Evolutionary conservation across 176 grass and related monocot genomes (phyloP).

Genomic region (barley (Hordeum vulgare)): DNA sequence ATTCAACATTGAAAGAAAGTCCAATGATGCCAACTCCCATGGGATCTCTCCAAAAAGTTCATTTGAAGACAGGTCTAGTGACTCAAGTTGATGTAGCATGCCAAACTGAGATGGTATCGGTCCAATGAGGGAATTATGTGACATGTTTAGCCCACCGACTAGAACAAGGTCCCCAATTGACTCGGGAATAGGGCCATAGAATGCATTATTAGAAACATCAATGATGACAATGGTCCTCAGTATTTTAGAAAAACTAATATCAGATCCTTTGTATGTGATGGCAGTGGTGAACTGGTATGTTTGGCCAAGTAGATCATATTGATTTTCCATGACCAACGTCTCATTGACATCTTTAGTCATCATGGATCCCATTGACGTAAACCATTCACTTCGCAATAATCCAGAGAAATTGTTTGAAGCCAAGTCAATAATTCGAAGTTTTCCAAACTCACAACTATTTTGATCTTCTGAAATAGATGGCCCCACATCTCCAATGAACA

Average conservation of each 20-base stretch:
- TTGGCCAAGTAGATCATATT: neutral
- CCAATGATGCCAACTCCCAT: neutral
- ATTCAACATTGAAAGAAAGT: neutral
- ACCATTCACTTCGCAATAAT: constrained; percentile 3
- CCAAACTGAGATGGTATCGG: constrained; percentile 1
- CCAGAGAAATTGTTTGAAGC: constrained; percentile 30
- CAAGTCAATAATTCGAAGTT: constrained; percentile 11
- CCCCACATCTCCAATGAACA: neutral
- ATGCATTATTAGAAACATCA: constrained; percentile 1
- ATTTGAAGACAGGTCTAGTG: neutral
- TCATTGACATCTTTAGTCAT: neutral
- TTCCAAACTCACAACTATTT: neutral
- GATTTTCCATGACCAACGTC: constrained; percentile 20
- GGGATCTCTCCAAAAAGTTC: neutral
- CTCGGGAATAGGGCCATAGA: neutral
- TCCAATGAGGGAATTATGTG: constrained; percentile 34
- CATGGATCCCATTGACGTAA: constrained; percentile 10
- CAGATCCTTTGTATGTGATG: neutral
- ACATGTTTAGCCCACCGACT: neutral
- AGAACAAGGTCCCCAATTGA: neutral
- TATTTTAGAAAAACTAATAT: neutral
- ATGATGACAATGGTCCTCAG: neutral
- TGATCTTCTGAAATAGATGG: neutral
- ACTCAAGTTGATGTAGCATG: neutral
- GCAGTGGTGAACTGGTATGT: constrained; percentile 24